Percentiles rank a stretch among this genome's conserved stretches.
These are phyloP conservation scores for Podospora australis DNA, from an alignment of 495 filamentous ascomycete genomes.

Conservation along the genomic window DNA sequence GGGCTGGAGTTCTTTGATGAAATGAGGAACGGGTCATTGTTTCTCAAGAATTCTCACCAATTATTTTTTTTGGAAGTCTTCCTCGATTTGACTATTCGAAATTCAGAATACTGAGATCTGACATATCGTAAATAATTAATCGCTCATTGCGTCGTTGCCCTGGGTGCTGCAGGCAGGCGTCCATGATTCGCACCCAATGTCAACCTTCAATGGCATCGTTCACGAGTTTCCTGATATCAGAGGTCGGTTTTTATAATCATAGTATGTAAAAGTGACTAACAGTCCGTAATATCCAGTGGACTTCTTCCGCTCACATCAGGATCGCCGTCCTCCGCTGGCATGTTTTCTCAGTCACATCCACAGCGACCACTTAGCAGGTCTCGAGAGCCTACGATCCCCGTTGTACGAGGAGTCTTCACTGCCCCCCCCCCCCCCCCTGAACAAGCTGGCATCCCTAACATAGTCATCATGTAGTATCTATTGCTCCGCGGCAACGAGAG, in stretches of 20 bases:
- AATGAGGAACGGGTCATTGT: no score
- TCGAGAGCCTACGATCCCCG: constrained; percentile 67
- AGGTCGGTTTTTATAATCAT: constrained; percentile 31
- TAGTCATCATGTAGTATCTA: constrained; percentile 53
- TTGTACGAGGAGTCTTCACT: constrained; percentile 53
- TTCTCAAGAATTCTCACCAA: no score
- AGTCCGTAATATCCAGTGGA: constrained; percentile 53
- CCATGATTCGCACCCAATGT: no score
- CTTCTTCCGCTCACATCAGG: constrained; percentile 63
- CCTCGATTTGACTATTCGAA: no score
- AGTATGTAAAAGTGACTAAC: background rate
- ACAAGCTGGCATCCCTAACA: no score
- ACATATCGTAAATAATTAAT: no score
- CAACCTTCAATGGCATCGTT: constrained; percentile 35
- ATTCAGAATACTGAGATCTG: no score
- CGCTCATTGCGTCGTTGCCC: no score
- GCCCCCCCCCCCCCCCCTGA: no score
- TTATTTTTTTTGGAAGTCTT: no score
- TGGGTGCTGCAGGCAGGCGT: no score
- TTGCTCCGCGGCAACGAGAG: constrained; percentile 77
- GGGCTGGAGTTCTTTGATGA: no score
- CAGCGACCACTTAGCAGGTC: constrained; percentile 79
- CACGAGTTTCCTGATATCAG: constrained; percentile 64
- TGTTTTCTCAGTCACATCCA: constrained; percentile 94
- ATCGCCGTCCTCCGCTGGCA: constrained; percentile 58